phyloP scores from a whole-genome alignment of 2,329 filamentous ascomycete species.

The Colletotrichum limetticola region DNA sequence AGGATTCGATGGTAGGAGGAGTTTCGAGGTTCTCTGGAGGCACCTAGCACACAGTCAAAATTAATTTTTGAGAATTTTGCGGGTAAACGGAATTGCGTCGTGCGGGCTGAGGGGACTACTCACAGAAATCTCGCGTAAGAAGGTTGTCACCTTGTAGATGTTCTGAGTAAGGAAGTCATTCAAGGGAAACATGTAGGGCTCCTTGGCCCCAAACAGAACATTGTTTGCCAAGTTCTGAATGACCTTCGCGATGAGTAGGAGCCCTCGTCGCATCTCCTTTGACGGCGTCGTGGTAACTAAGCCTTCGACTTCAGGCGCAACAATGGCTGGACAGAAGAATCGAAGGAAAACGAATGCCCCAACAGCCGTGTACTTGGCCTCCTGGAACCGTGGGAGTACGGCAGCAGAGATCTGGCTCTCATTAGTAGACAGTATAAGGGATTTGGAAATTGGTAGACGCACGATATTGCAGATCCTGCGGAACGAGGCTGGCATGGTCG shows the following conservation, averaged over 20 bases:
- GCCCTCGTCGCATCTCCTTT: constrained; percentile 75
- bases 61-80: constrained; percentile 3
- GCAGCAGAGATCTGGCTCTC: constrained; percentile 65
- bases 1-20: constrained; percentile 59
- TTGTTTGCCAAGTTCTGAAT: constrained; percentile 79
- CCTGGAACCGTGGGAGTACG: constrained; percentile 72
- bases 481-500: constrained; percentile 71
- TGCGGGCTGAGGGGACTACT: constrained; percentile 42
- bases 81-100: not conserved
- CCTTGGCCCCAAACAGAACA: constrained; percentile 76
- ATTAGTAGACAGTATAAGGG: constrained; percentile 25
- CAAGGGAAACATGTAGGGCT: constrained; percentile 77
- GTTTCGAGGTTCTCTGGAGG: constrained; percentile 58
- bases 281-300: constrained; percentile 70
- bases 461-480: constrained; percentile 75
- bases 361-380: constrained; percentile 78
- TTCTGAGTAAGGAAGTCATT: constrained; percentile 77
- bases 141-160: constrained; percentile 74
- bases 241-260: constrained; percentile 77
- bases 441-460: constrained; percentile 42
- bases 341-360: constrained; percentile 78
- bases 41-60: constrained; percentile 45
- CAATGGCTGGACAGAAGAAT: constrained; percentile 79
- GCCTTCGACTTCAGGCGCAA: constrained; percentile 75
- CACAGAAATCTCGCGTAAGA: constrained; percentile 75